Conservation (phyloP, 2,329 filamentous ascomycete species). For the Sporothrix euskadiensis region DNA sequence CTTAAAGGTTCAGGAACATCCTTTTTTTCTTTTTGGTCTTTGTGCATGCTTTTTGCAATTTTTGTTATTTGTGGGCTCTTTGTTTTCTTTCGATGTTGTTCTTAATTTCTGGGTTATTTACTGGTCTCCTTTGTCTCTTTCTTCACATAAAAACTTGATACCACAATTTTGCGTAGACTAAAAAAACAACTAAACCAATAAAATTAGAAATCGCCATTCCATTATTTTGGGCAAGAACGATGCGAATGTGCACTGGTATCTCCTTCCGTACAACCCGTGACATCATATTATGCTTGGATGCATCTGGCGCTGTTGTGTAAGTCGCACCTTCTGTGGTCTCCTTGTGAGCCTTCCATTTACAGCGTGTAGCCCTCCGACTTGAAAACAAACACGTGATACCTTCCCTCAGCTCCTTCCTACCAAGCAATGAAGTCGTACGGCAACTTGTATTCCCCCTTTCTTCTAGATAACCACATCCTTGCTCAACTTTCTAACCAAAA, state of each 20-base stretch:
- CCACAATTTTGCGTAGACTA: background rate
- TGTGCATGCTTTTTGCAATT: background rate
- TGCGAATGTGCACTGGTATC: background rate
- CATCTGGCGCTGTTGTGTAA: background rate
- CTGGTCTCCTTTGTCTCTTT: background rate
- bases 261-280: background rate
- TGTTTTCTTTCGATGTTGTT: background rate
- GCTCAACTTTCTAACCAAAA: background rate
- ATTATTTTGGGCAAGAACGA: background rate
- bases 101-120: background rate
- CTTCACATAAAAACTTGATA: background rate
- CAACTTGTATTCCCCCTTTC: background rate
- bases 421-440: background rate
- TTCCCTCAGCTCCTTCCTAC: background rate
- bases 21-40: background rate
- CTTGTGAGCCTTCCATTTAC: background rate
- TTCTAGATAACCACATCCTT: background rate
- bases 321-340: slow-evolving; percentile 4
- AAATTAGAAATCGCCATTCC: background rate
- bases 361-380: background rate
- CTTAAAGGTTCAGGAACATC: background rate
- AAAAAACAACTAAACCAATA: background rate
- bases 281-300: background rate
- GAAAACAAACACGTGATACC: background rate
- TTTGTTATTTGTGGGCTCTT: background rate